Base-by-base conservation (phyloP, 2,329 filamentous ascomycete species). In the Neonectria coccinea region DNA sequence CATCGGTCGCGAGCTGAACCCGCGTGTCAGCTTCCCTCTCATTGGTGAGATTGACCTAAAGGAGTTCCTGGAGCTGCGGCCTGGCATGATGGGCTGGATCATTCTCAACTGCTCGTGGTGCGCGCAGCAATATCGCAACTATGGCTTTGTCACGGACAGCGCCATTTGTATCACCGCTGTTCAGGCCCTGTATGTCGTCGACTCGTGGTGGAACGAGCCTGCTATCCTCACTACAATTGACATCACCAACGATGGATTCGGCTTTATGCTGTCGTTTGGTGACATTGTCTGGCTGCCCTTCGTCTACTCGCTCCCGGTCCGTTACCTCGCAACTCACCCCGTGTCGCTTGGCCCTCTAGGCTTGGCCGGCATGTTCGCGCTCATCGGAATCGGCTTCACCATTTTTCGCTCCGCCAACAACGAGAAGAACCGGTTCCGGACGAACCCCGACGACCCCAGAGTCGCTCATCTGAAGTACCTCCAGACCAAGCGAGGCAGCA, bases 371-470 rank as follows among this genome's bases (percentile, higher is more conserved):
- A 90, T 96, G 54, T 78, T 92, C 29, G 85, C 84, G 4, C 84
- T 97, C 14, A 89, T 95, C 58, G 83, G 83, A 1, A 76, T 87
- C 2, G 94, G 93, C n/a, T 97, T 95, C 80, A 91, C 87, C 78
- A 94, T 97, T 78, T 98, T 98, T 89, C 94, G 95, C 63, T 85
- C 91, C n/a, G 89, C 93, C 77, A 98, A 98, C 85, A 93, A 89
- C 79, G 90, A 97, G 82, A 98, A 98, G 89, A 97, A 97, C 81
- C 86, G 87, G 25, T 98, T 98, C 89, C 90, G 96, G 64, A 97
- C 89, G 39, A 89, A 97, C 78, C 94, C 94, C 29, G 84, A 90
- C 33, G 92, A 97, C 75, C 92, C 94, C 0, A 85, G 85, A 33
- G 88, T 97, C 60, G 86, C 88, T 45, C 91, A 97, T 75, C 88